These are phyloP conservation scores for Rhizopus microsporus DNA, from an alignment of 371 early-diverging fungal species.

Conservation along the genomic window DNA sequence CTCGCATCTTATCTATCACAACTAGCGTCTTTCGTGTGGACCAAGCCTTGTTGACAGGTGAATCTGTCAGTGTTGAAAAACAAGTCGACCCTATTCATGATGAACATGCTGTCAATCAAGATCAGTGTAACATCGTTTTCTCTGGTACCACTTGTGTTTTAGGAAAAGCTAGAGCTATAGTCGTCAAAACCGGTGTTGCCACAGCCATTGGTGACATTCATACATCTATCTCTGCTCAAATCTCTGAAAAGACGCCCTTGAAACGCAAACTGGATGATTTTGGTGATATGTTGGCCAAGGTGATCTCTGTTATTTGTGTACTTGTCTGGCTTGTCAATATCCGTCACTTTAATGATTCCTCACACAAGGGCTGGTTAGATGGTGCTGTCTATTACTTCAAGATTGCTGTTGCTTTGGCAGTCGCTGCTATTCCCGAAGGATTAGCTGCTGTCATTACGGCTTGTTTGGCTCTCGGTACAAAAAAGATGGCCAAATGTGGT, in stretches of 20 bases:
- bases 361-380: conserved; percentile 88
- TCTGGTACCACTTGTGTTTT: conserved; percentile 95
- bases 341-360: conserved; percentile 89
- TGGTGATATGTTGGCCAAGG: conserved; percentile 94
- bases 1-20: conserved; percentile 75
- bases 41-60: conserved; percentile 97
- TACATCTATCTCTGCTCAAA: conserved; percentile 79
- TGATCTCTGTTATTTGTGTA: conserved; percentile 93
- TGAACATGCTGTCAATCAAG: conserved; percentile 87
- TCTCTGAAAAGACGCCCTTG: conserved; percentile 91
- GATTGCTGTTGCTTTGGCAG: conserved; percentile 98
- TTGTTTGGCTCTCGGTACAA: conserved; percentile 94
- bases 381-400: conserved; percentile 95
- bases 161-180: conserved; percentile 89
- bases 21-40: conserved; percentile 89
- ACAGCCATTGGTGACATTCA: conserved; percentile 97
- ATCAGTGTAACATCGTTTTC: conserved; percentile 93
- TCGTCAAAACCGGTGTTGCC: conserved; percentile 80
- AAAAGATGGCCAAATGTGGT: conserved; percentile 94
- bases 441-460: conserved; percentile 97
- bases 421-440: conserved; percentile 99
- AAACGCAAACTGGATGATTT: conserved; percentile 95
- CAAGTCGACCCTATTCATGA: conserved; percentile 63
- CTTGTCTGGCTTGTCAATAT: conserved; percentile 97
- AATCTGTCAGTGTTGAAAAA: conserved; percentile 92